Evolutionary conservation across 2,329 filamentous ascomycete genomes (phyloP).

Genomic region (Fusarium nisikadoi): DNA sequence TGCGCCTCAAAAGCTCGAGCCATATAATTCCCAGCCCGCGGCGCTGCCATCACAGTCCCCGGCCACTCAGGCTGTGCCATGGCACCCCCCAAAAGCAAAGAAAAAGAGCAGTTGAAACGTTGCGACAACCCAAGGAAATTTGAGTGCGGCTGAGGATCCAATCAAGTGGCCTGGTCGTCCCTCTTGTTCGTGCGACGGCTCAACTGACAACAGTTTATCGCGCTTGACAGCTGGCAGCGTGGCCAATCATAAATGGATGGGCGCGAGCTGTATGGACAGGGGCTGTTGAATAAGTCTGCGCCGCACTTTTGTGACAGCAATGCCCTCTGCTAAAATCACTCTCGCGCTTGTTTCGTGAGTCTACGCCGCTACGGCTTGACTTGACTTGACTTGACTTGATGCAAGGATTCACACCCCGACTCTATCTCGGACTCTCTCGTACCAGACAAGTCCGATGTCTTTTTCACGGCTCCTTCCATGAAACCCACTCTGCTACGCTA

Average conservation of each 20-base stretch:
- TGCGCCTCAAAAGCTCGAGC: constrained; percentile 5
- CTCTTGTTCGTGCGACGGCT: constrained; percentile 9
- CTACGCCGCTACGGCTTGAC: not conserved
- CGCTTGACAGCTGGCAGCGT: constrained; percentile 18
- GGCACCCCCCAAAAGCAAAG: constrained; percentile 1
- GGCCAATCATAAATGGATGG: constrained; percentile 2
- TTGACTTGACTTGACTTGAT: not conserved
- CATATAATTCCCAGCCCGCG: not conserved
- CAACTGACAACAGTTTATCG: constrained; percentile 6
- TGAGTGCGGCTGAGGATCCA: constrained; percentile 30
- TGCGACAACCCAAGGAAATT: constrained; percentile 10
- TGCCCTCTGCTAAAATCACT: not conserved
- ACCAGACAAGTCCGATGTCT: not conserved
- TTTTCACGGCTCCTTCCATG: not conserved
- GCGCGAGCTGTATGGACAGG: constrained; percentile 4
- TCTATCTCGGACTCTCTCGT: constrained; percentile 4
- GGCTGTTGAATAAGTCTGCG: constrained; percentile 3
- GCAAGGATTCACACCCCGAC: constrained; percentile 14
- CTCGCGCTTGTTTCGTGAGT: constrained; percentile 34
- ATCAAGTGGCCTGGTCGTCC: constrained; percentile 11
- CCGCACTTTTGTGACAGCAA: constrained; percentile 7
- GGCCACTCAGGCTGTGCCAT: constrained; percentile 11
- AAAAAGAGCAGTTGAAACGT: constrained; percentile 23
- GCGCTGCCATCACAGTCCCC: not conserved
- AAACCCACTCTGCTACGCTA: not conserved